Conservation (phyloP, 78 protist genomes). For the Dictyostelium purpureum region DNA sequence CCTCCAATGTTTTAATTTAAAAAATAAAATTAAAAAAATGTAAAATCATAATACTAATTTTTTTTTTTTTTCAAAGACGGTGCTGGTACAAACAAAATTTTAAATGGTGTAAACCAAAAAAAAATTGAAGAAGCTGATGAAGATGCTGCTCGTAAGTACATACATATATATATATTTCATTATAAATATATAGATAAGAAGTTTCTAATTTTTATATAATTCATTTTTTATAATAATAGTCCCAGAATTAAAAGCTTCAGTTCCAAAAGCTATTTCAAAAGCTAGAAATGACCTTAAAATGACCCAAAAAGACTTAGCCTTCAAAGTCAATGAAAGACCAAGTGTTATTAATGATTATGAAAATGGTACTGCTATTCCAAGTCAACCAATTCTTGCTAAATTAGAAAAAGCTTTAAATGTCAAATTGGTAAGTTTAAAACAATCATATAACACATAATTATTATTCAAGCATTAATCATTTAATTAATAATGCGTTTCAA, state of each 20-base stretch:
- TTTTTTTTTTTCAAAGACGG: slow-evolving; percentile 25
- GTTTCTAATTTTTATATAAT: too few species aligned
- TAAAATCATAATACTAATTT: not conserved
- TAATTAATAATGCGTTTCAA: too few species aligned
- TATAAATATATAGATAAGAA: too few species aligned
- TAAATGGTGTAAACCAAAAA: slow-evolving; percentile 9
- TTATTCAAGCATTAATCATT: too few species aligned
- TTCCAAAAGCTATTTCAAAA: slow-evolving; percentile 64
- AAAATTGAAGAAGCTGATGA: slow-evolving; percentile 62
- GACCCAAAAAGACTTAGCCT: slow-evolving; percentile 89
- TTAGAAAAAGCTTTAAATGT: slow-evolving; percentile 87
- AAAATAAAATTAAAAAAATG: not conserved
- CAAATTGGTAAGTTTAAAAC: slow-evolving; percentile 49
- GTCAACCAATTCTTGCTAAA: slow-evolving; percentile 81
- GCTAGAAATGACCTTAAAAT: slow-evolving; percentile 64
- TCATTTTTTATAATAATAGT: not conserved
- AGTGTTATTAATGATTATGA: slow-evolving; percentile 85
- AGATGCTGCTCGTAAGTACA: not conserved
- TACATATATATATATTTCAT: not conserved
- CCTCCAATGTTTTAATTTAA: too few species aligned
- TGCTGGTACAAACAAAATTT: slow-evolving; percentile 51
- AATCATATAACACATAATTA: too few species aligned
- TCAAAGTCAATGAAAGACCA: slow-evolving; percentile 74
- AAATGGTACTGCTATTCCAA: slow-evolving; percentile 87
- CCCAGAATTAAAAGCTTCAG: slow-evolving; percentile 53